Percentiles rank a stretch among this genome's conserved stretches.
phyloP scores from a whole-genome alignment of 805 yeast species.

The Metschnikowia peoriensis region DNA sequence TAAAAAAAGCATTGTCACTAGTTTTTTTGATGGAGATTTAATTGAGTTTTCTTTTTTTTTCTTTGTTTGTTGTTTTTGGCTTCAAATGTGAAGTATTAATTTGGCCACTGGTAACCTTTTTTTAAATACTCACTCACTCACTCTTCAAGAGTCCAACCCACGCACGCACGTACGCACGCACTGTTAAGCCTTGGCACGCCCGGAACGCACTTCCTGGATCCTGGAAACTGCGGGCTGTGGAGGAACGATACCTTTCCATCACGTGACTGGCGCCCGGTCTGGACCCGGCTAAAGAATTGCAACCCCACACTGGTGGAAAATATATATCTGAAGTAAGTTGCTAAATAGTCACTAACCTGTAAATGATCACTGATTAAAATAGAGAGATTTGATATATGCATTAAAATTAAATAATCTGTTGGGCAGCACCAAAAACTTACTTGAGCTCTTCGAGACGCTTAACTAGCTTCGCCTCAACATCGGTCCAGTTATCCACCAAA shows the following conservation, averaged over 20 bases:
- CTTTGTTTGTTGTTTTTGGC: neutral
- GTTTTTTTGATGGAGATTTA: neutral
- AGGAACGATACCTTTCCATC: neutral
- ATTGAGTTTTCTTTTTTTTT: neutral
- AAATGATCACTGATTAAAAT: neutral
- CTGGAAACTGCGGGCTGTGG: neutral
- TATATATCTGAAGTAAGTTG: neutral
- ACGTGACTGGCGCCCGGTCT: neutral
- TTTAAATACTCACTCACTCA: neutral
- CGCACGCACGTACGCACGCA: neutral
- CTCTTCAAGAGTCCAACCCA: too few relatives aligned
- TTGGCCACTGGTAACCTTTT: neutral
- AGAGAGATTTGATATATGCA: neutral
- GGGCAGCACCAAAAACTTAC: neutral
- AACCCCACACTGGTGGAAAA: too few relatives aligned
- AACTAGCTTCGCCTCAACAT: constrained; percentile 38
- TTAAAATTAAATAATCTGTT: neutral
- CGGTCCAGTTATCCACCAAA: constrained; percentile 69
- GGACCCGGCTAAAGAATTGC: neutral
- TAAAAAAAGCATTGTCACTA: constrained; percentile 1
- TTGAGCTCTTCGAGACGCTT: constrained; percentile 19
- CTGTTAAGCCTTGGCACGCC: too few relatives aligned
- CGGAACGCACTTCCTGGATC: too few relatives aligned
- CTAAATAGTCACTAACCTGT: neutral
- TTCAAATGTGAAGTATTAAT: neutral